phyloP scores from a whole-genome alignment of 371 early-diverging fungal species.

The Mucor sp. region DNA sequence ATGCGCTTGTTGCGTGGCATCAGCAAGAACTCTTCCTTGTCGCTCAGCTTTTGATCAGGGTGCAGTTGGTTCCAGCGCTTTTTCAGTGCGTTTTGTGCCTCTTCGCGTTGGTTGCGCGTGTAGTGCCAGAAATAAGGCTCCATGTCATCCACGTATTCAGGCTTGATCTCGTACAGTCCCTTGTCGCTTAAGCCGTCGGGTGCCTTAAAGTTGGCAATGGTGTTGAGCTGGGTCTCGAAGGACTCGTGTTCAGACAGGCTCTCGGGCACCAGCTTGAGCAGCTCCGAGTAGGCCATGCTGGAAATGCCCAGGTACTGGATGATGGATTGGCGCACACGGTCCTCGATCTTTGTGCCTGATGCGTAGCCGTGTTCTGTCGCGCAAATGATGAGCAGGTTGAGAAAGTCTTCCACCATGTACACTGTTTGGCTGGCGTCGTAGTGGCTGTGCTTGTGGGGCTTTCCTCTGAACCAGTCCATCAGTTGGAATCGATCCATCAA shows the following conservation, averaged over 20 bases:
- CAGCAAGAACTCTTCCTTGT: conserved; percentile 51
- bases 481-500: conserved; percentile 84
- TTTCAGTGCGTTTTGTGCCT: conserved; percentile 75
- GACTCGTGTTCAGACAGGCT: conserved; percentile 72
- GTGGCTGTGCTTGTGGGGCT: conserved; percentile 35
- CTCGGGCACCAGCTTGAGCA: conserved; percentile 83
- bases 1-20: conserved; percentile 64
- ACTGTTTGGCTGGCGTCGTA: conserved; percentile 72
- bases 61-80: conserved; percentile 29
- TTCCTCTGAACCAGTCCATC: conserved; percentile 81
- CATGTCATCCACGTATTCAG: conserved; percentile 79
- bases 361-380: conserved; percentile 82
- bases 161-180: conserved; percentile 88
- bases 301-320: conserved; percentile 79
- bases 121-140: conserved; percentile 95
- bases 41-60: conserved; percentile 18
- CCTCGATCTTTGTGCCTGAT: conserved; percentile 63
- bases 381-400: conserved; percentile 81
- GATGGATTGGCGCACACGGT: conserved; percentile 84
- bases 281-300: conserved; percentile 82
- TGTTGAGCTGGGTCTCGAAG: conserved; percentile 75
- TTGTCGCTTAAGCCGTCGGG: conserved; percentile 83
- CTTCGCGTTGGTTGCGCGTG: conserved; percentile 87
- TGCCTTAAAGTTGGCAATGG: conserved; percentile 79
- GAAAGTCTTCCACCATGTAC: conserved; percentile 83